Percentiles rank a stretch among this genome's conserved stretches.
These are phyloP conservation scores for Tephrocybe sp. DNA, from an alignment of 768 basidiomycete genomes.

Conservation along the genomic window DNA sequence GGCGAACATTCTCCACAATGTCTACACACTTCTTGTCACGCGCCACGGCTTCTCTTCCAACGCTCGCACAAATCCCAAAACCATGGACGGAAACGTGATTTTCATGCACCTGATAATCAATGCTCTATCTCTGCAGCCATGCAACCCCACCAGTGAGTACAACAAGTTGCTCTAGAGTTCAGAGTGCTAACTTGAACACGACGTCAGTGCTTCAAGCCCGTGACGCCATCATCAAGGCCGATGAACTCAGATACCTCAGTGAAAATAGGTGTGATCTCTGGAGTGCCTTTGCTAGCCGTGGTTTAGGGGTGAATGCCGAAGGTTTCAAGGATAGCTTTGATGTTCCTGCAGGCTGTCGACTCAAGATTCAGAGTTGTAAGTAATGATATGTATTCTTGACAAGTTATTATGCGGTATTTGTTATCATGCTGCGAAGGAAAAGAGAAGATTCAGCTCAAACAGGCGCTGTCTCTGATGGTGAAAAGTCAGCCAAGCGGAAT, in stretches of 20 bases:
- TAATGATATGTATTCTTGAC: too few species aligned
- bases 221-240: constrained; percentile 40
- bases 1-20: constrained; percentile 24
- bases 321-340: constrained; percentile 2
- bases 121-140: constrained; percentile 31
- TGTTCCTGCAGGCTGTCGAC: constrained; percentile 6
- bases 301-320: constrained; percentile 24
- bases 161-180: neutral
- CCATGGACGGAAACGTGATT: constrained; percentile 31
- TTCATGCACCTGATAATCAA: constrained; percentile 38
- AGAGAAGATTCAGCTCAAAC: too few species aligned
- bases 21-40: constrained; percentile 18
- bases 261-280: constrained; percentile 35
- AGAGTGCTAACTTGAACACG: neutral
- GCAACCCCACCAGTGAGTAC: constrained; percentile 32
- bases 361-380: too few species aligned
- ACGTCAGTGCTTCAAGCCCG: constrained; percentile 29
- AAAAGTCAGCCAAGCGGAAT: too few species aligned
- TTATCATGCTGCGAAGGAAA: too few species aligned
- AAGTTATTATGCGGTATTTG: too few species aligned
- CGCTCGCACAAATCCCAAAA: constrained; percentile 25
- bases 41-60: constrained; percentile 17
- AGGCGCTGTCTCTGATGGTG: too few species aligned
- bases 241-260: constrained; percentile 34
- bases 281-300: constrained; percentile 38